These are phyloP conservation scores for Phialemonium atrogriseum DNA, from an alignment of 2,329 filamentous ascomycete genomes.

Conservation along the genomic window DNA sequence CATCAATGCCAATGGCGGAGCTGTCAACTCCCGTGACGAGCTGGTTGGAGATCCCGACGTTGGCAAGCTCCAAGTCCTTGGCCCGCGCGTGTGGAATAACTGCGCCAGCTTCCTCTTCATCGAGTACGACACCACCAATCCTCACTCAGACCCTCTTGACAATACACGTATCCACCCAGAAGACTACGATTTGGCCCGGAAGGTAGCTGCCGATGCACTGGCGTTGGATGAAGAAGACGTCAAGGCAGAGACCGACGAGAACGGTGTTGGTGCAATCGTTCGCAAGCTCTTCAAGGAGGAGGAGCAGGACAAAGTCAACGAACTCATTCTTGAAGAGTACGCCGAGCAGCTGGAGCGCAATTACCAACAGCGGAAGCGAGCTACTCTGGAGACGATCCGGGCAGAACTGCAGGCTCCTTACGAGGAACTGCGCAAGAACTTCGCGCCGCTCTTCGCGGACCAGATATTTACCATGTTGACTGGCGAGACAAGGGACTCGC, in stretches of 20 bases:
- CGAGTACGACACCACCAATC: slow-evolving; percentile 74
- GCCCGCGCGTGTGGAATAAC: slow-evolving; percentile 89
- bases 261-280: slow-evolving; percentile 82
- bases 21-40: slow-evolving; percentile 76
- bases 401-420: slow-evolving; percentile 89
- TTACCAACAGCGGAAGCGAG: slow-evolving; percentile 89
- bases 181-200: slow-evolving; percentile 94
- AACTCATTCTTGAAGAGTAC: slow-evolving; percentile 93
- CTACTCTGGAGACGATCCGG: slow-evolving; percentile 91
- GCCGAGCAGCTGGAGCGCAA: slow-evolving; percentile 90
- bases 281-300: slow-evolving; percentile 93
- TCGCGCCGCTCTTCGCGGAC: slow-evolving; percentile 58
- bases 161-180: slow-evolving; percentile 96
- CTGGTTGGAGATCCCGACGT: slow-evolving; percentile 82
- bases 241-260: slow-evolving; percentile 86
- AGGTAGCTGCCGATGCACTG: slow-evolving; percentile 95
- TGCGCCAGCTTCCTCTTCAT: slow-evolving; percentile 94
- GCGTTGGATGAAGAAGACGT: slow-evolving; percentile 97
- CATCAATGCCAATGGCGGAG: slow-evolving; percentile 83
- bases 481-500: slow-evolving; percentile 77
- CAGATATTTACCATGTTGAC: slow-evolving; percentile 96
- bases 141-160: slow-evolving; percentile 83
- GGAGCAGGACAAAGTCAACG: slow-evolving; percentile 89
- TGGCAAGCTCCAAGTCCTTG: slow-evolving; percentile 70
- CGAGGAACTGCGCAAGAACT: slow-evolving; percentile 83